Conservation (phyloP, 2,329 filamentous ascomycete species). For the Capronia americana region DNA sequence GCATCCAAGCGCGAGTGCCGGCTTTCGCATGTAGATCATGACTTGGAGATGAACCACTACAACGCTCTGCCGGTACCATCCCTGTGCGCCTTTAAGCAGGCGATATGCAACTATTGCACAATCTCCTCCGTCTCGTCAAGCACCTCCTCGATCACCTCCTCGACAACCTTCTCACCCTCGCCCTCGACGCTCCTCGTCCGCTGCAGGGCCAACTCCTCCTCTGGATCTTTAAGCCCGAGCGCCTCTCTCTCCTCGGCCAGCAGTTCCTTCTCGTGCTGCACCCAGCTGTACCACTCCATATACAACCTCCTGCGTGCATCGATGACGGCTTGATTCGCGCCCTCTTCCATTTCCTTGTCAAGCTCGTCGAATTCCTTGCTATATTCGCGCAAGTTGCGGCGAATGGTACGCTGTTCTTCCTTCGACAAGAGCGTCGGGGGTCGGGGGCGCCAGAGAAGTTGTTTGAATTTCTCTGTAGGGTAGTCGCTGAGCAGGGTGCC, state of each 20-base stretch:
- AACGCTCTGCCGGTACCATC: background rate
- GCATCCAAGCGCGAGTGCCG: background rate
- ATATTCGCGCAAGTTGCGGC: slow-evolving; percentile 98
- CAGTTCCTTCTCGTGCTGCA: slow-evolving; percentile 74
- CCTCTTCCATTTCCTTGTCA: slow-evolving; percentile 90
- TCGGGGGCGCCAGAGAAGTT: slow-evolving; percentile 91
- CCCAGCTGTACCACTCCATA: slow-evolving; percentile 88
- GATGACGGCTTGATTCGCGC: slow-evolving; percentile 91
- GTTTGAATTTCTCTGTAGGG: slow-evolving; percentile 95
- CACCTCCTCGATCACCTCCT: slow-evolving; percentile 87
- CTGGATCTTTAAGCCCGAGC: slow-evolving; percentile 70
- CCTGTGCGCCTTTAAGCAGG: background rate
- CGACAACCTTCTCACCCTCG: slow-evolving; percentile 70
- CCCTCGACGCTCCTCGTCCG: slow-evolving; percentile 60
- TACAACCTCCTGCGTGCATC: slow-evolving; percentile 82
- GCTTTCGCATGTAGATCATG: background rate
- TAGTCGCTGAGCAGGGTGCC: slow-evolving; percentile 89
- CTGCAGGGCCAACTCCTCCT: slow-evolving; percentile 61
- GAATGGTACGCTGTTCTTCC: slow-evolving; percentile 96
- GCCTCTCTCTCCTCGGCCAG: slow-evolving; percentile 73
- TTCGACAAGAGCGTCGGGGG: slow-evolving; percentile 89
- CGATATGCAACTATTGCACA: slow-evolving; percentile 41
- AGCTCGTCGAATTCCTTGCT: slow-evolving; percentile 93
- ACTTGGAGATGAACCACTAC: background rate
- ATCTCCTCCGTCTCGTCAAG: slow-evolving; percentile 84